Evolutionary conservation across 495 filamentous ascomycete species (phyloP).

Genomic region (Penicillium pulvis): DNA sequence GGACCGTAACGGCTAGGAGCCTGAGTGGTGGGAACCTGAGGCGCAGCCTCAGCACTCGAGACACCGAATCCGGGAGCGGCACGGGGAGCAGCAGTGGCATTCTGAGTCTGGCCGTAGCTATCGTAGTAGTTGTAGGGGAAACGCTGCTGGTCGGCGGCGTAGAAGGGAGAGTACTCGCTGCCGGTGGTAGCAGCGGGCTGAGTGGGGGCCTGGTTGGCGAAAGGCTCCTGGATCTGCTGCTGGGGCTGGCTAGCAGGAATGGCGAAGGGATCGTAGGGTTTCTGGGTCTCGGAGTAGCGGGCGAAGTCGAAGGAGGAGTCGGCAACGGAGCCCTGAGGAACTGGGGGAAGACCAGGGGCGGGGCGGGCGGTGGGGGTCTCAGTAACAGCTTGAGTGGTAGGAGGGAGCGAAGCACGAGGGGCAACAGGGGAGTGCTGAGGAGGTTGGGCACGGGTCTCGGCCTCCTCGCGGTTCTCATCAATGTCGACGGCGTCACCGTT

Average conservation of each 20-base stretch:
- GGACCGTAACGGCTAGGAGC: constrained; percentile 69
- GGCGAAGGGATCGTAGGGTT: constrained; percentile 84
- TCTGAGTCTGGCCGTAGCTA: constrained; percentile 78
- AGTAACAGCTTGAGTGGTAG: constrained; percentile 54
- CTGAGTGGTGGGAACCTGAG: constrained; percentile 73
- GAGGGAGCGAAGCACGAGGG: constrained; percentile 90
- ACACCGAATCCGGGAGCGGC: constrained; percentile 67
- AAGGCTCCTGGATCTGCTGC: constrained; percentile 56
- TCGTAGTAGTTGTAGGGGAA: constrained; percentile 81
- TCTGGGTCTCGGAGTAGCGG: constrained; percentile 76
- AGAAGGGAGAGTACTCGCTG: constrained; percentile 82
- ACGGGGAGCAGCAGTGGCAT: constrained; percentile 68
- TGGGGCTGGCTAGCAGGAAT: constrained; percentile 75
- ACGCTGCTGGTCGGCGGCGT: constrained; percentile 80
- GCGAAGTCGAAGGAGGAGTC: constrained; percentile 54
- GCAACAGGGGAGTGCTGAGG: constrained; percentile 91
- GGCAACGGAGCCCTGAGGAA: constrained; percentile 56
- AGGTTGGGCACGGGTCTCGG: constrained; percentile 92
- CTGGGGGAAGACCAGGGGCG: constrained; percentile 67
- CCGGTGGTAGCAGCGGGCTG: constrained; percentile 63
- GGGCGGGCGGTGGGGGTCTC: constrained; percentile 67
- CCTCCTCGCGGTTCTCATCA: constrained; percentile 91
- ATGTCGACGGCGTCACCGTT: constrained; percentile 80
- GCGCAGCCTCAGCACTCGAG: constrained; percentile 69
- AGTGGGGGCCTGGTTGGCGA: constrained; percentile 56